Base-by-base conservation (phyloP, 2,329 filamentous ascomycete species). In the Talaromyces sp. region DNA sequence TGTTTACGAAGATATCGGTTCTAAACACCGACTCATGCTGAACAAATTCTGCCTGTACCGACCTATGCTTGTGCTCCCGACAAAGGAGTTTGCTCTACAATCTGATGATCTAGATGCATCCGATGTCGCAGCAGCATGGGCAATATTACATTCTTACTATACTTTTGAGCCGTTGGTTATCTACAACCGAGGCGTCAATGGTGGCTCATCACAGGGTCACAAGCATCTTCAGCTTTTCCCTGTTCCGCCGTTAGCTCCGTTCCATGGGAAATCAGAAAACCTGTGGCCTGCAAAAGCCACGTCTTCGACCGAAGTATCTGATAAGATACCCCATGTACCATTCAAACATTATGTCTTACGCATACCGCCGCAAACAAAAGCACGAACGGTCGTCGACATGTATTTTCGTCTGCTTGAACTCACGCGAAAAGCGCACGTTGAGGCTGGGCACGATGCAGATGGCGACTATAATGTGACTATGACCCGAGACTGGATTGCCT, bases 211-310 rank as follows among this genome's bases (percentile, higher is more conserved):
- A 13, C 71, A 77, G 56, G 74, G 75, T 3, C 76, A 79, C 63
- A 79, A 78, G 62, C 76, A 79, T 64, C 64, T 78, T 59, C 76
- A 79, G 59, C 57, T 78, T 1, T 70, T 78, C 51, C 72, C 69
- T 0, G 64, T 67, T 52, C 73, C 74, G 3, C 55, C 58, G 5
- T 37, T 60, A 58, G 53, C 64, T 62, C 53, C 54, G 59, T 46
- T 58, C 62, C 37, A 55, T 21, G 59, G 59, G 3, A 51, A 58
- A 37, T 55, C 59, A 19, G 51, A 51, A 6, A 54, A 57, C 10
- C 17, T 60, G 33, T 68, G 65, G 60, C 66, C 66, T 1, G 57
- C 55, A 36, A 57, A 60, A 54, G 64, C 63, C 15, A 56, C 52
- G n/a, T 67, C 66, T 36, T 51, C 55, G 10, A 56, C 53, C 5